Base-by-base conservation (phyloP, 345 rosid species). In the Aquilaria malaccensis region DNA sequence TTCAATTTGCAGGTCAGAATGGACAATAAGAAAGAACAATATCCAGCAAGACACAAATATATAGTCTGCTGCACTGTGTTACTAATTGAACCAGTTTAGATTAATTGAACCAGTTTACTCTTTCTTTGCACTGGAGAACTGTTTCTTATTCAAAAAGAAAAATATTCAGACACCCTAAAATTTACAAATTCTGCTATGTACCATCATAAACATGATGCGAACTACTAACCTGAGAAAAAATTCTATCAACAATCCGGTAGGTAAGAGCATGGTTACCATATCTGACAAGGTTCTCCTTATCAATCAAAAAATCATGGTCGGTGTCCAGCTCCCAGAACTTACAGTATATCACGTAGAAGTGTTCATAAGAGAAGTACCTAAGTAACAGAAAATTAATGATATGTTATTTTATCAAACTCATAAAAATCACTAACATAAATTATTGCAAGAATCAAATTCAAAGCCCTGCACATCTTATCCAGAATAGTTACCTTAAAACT, bases 361-460 rank as follows among this genome's bases (percentile, higher is more conserved):
- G 97, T 76, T 89, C 95, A 68, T 89, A 89, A 58, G 97, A 87
- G 79, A 92, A 92, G 81, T 89, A 92, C 76, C 98, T 92, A 54
- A 78, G 52, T 55, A 61, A 22, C 7, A 13, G 29, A 33, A 56
- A n/a, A 57, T n/a, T 55, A 48, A 14, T 7, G 54, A 64, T 14
- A 54, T 33, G 50, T 33, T 13, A 65, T 48, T 49, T 65, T 13
- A 56, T 14, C 33, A 31, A 47, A 55, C 1, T 9, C 32, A 33
- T 12, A 14, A 37, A 65, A 65, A 15, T 33, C 14, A 22, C 33
- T 12, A 11, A 56, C 33, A 45, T 4, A 32, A 64, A 11, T 13
- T 33, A 63, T 31, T 45, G 54, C 55, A 53, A 53, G 12, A 22
- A 11, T 46, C 43, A 59, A 43, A 9, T 56, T 15, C n/a, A 13